Conservation (phyloP, 768 basidiomycete species). For the Infundibulicybe gibba region DNA sequence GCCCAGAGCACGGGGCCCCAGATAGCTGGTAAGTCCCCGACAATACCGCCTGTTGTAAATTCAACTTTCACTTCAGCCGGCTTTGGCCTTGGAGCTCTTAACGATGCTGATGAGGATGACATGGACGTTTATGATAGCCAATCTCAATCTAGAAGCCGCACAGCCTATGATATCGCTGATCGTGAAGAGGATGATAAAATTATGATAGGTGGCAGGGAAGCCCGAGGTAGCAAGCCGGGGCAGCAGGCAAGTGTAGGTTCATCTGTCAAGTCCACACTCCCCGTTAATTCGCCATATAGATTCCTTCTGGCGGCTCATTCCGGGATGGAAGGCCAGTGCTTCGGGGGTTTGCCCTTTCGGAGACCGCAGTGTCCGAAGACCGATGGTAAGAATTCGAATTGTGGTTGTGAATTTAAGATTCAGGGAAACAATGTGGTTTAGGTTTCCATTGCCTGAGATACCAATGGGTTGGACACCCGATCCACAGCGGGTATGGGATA, state of each 20-base stretch:
- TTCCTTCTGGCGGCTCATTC: constrained; percentile 40
- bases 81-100: constrained; percentile 85
- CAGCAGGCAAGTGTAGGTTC: too few relatives aligned
- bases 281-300: constrained; percentile 21
- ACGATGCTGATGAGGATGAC: constrained; percentile 94
- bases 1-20: constrained; percentile 39
- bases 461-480: constrained; percentile 85
- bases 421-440: constrained; percentile 20
- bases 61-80: constrained; percentile 47
- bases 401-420: neutral
- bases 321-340: constrained; percentile 74
- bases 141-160: constrained; percentile 35
- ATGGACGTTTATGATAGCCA: constrained; percentile 71
- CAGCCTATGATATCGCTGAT: constrained; percentile 65
- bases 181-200: constrained; percentile 61
- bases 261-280: constrained; percentile 1
- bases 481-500: constrained; percentile 72
- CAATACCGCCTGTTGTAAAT: neutral
- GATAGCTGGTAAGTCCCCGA: constrained; percentile 43
- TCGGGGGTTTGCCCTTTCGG: constrained; percentile 70
- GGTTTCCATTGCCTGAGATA: constrained; percentile 83
- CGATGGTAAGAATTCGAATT: constrained; percentile 43
- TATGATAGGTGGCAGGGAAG: constrained; percentile 31
- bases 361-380: constrained; percentile 66
- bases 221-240: constrained; percentile 11